Evolutionary conservation across 2,329 filamentous ascomycete genomes (phyloP).

Genomic region (Diaporthe sp.): DNA sequence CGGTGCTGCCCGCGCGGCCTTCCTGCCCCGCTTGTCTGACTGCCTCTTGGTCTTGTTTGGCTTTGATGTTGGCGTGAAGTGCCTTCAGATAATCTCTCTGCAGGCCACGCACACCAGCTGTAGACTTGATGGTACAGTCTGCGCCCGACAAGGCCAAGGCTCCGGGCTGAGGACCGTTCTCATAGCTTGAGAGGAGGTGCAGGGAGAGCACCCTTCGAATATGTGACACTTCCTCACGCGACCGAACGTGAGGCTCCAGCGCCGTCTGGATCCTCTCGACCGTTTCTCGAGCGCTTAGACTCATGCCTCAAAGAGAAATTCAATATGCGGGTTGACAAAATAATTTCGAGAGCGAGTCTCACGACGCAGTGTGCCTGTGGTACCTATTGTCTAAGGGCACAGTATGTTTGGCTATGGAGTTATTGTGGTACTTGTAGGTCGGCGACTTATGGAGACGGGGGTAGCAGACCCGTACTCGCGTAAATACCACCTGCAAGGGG

Average conservation of each 20-base stretch:
- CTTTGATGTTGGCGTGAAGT: constrained; percentile 65
- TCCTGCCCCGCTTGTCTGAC: constrained; percentile 49
- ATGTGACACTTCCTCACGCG: constrained; percentile 69
- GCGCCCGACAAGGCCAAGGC: constrained; percentile 65
- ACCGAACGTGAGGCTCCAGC: constrained; percentile 68
- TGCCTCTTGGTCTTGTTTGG: constrained; percentile 62
- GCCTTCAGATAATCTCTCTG: constrained; percentile 70
- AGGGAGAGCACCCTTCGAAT: constrained; percentile 69
- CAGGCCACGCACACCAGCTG: constrained; percentile 59
- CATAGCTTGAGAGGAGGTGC: constrained; percentile 64
- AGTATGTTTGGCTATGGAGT: not conserved
- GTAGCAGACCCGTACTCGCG: not conserved
- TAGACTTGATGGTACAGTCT: constrained; percentile 52
- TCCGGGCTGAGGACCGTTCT: constrained; percentile 57
- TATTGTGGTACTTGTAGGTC: too few relatives aligned
- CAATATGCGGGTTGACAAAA: not conserved
- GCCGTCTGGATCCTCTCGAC: constrained; percentile 57
- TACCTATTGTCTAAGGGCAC: not conserved
- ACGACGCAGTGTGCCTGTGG: not conserved
- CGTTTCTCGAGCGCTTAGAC: constrained; percentile 50
- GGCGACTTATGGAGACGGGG: not conserved
- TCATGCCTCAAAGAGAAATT: constrained; percentile 42
- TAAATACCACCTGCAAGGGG: not conserved
- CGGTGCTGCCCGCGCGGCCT: constrained; percentile 36
- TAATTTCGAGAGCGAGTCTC: too few relatives aligned